Evolutionary conservation across 192 early-diverging fungal genomes (phyloP), one percentile per base, ranked within the genome.

Genomic region (Gonapodya sp.): DNA sequence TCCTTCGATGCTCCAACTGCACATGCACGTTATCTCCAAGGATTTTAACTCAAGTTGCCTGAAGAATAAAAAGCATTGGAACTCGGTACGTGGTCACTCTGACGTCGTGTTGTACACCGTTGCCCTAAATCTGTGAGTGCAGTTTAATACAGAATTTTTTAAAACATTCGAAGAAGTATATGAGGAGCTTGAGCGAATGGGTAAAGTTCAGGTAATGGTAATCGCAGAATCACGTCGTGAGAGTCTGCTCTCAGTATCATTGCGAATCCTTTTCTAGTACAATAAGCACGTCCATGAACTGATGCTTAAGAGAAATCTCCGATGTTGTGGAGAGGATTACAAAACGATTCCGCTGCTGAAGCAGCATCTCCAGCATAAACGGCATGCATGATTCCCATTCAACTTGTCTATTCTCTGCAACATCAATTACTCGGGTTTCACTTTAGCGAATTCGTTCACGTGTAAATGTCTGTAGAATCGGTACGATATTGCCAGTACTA

Each of bases 21-120:
- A 79, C 73, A 79, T 79, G 79, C 79, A 79, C 36, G 46, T 79
- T 18, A 35, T 79, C 14, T 16, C 79, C 34, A 14, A 18, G 2
- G 79, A 77, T 77, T 77, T 77, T 77, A 77, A 72, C 73, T 34
- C 35, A 18, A 14, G 31, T 0, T 79, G 0, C 0, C 1, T 79
- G 31, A 79, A 79, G 31, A 79, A 24, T 0, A 79, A 79, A 35
- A 79, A 79, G 18, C 79, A 79, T 79, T 79, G 79, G 79, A 79
- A 79, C 36, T 73, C 79, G 0, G 31, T 73, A 33, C 0, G 79
- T 35, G 18, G 33, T 79, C 1, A 35, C 32, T 73, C 18, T 35
- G 14, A 77, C 35, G 18, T 35, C 75, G 36, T 77, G 34, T 0
- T 77, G 35, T 18, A 77, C n/a, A n/a, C n/a, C n/a, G n/a, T n/a